Evolutionary conservation across 306 rosid species (phyloP).

Genomic region (Medicago lupulina): DNA sequence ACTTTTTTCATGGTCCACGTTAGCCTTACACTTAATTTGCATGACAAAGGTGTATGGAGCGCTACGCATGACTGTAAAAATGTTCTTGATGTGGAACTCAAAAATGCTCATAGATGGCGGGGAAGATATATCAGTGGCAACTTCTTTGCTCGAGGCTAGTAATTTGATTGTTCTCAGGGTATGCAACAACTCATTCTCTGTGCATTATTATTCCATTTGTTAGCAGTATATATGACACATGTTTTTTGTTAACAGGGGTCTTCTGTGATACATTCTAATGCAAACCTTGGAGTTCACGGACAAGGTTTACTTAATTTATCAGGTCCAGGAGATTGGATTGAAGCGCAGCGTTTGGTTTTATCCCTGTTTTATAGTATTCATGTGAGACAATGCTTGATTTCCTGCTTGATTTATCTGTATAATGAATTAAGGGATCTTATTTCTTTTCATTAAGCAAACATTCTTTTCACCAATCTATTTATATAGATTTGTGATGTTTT

Average conservation of each 20-base stretch:
- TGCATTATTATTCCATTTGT: constrained; percentile 42
- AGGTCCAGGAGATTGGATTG: constrained; percentile 94
- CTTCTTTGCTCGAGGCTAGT: constrained; percentile 95
- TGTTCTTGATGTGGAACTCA: constrained; percentile 99
- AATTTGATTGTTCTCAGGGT: constrained; percentile 96
- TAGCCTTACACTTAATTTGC: constrained; percentile 26
- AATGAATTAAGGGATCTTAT: constrained; percentile 24
- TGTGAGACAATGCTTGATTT: constrained; percentile 56
- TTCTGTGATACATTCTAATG: constrained; percentile 98
- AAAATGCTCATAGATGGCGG: constrained; percentile 93
- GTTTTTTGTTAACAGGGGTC: constrained; percentile 66
- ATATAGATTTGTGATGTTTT: constrained; percentile 13
- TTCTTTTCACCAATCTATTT: constrained; percentile 17
- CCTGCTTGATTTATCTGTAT: constrained; percentile 1
- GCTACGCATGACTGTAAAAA: constrained; percentile 95
- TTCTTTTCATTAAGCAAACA: constrained; percentile 15
- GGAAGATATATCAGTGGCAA: constrained; percentile 77
- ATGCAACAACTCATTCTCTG: constrained; percentile 42
- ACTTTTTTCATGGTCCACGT: background rate
- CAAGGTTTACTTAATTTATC: constrained; percentile 96
- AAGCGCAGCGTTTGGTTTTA: constrained; percentile 94
- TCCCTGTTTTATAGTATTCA: constrained; percentile 91
- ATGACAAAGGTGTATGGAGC: constrained; percentile 88
- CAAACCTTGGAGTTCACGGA: constrained; percentile 98
- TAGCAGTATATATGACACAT: constrained; percentile 38